phyloP scores from a whole-genome alignment of 768 basidiomycete genomes.

The Rhodotorula graminis region DNA sequence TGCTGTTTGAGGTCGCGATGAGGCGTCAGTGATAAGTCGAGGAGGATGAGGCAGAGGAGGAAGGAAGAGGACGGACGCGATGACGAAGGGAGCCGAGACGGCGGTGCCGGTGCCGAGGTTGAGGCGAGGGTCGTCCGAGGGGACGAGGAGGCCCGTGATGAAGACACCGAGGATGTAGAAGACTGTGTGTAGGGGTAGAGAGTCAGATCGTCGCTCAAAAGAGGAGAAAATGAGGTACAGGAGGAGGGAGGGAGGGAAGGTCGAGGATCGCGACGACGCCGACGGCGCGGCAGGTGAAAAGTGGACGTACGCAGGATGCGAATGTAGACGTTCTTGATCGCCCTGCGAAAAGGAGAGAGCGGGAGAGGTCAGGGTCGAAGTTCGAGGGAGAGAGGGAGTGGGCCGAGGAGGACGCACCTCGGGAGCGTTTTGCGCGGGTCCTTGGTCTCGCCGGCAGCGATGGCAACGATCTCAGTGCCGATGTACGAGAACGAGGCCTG shows the following conservation, averaged over 20 bases:
- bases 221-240: too few species aligned
- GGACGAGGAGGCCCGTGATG: conserved; percentile 48
- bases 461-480: conserved; percentile 49
- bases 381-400: too few species aligned
- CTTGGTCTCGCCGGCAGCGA: conserved; percentile 52
- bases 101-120: conserved; percentile 33
- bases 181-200: conserved; percentile 24
- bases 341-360: conserved; percentile 2
- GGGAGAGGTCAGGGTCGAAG: too few species aligned
- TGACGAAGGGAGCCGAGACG: conserved; percentile 38
- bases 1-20: conserved; percentile 9
- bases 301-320: conserved; percentile 11
- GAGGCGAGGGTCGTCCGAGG: conserved; percentile 43
- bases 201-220: neutral
- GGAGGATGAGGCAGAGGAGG: too few species aligned
- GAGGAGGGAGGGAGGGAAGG: too few species aligned
- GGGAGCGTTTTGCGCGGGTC: conserved; percentile 48
- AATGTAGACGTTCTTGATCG: conserved; percentile 33
- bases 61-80: conserved; percentile 30
- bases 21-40: too few species aligned
- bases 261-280: too few species aligned
- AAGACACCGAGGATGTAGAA: conserved; percentile 54
- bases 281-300: too few species aligned
- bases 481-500: conserved; percentile 55
- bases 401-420: too few species aligned